Percentiles rank a stretch among this genome's conserved stretches.
Conservation (phyloP, 257 asterid genomes). For the Coffea canephora region DNA sequence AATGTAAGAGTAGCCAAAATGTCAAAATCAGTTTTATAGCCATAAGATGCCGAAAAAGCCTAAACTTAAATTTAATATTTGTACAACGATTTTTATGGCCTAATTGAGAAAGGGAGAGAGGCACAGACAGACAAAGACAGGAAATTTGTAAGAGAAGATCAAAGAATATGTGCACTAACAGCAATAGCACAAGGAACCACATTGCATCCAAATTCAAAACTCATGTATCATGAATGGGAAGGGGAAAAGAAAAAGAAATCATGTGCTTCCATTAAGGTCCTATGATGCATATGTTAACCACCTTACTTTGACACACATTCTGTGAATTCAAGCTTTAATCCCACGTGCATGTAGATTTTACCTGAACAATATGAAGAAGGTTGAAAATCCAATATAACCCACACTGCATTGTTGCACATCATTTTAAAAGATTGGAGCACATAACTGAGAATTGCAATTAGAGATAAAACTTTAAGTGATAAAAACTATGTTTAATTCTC, state of each 20-base stretch:
- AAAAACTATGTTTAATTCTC: not conserved
- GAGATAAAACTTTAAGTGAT: not conserved
- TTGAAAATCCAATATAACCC: no score
- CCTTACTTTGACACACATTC: not conserved
- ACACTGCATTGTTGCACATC: not conserved
- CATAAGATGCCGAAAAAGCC: not conserved
- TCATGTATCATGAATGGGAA: not conserved
- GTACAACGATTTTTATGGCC: not conserved
- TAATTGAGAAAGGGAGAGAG: not conserved
- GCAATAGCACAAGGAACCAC: not conserved
- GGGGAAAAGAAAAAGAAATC: not conserved
- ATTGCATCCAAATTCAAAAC: not conserved
- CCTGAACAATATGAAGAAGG: not conserved
- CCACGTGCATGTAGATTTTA: not conserved
- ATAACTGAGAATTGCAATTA: not conserved
- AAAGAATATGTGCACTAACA: not conserved
- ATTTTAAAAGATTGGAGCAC: not conserved
- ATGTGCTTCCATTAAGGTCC: not conserved
- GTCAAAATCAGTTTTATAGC: not conserved
- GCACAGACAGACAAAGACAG: not conserved
- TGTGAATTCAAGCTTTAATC: not conserved
- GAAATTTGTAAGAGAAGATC: not conserved
- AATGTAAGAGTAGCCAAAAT: not conserved
- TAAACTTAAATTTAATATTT: not conserved
- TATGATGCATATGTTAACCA: not conserved